Percentiles rank a stretch among this genome's conserved stretches.
phyloP scores from a whole-genome alignment of 768 basidiomycete genomes.

The Gloeopeniophorella convolvens region DNA sequence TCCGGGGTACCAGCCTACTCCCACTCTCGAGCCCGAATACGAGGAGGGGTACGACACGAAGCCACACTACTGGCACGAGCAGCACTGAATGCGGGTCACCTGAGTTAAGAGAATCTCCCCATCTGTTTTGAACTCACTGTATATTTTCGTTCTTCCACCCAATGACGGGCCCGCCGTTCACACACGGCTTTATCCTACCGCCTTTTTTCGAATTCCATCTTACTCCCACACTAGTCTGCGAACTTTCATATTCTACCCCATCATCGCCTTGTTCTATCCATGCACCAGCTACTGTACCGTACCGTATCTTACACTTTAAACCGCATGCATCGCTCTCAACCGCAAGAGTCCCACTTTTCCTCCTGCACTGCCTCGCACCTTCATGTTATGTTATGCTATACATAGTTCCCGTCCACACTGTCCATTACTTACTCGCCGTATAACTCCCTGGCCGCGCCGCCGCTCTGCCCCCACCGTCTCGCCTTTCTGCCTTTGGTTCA shows the following conservation, averaged over 20 bases:
- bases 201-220: constrained; percentile 1
- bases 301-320: constrained; percentile 14
- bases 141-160: not conserved
- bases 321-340: constrained; percentile 4
- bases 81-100: constrained; percentile 3
- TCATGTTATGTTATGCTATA: constrained; percentile 19
- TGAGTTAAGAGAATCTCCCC: too few species aligned
- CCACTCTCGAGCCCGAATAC: constrained; percentile 22
- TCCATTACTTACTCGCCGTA: constrained; percentile 17
- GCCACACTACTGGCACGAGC: constrained; percentile 15
- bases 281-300: constrained; percentile 14
- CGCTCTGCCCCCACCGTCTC: too few species aligned
- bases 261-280: constrained; percentile 5
- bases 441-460: constrained; percentile 13
- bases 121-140: too few species aligned
- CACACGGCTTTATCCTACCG: not conserved
- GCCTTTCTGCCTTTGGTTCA: too few species aligned
- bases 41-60: constrained; percentile 19
- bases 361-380: constrained; percentile 9
- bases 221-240: not conserved
- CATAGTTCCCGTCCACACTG: constrained; percentile 17
- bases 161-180: not conserved
- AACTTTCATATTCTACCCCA: constrained; percentile 10
- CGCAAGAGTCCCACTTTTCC: constrained; percentile 8
- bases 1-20: constrained; percentile 44